These are phyloP conservation scores for Salvia hispanica DNA, from an alignment of 257 asterid species.

Conservation along the genomic window DNA sequence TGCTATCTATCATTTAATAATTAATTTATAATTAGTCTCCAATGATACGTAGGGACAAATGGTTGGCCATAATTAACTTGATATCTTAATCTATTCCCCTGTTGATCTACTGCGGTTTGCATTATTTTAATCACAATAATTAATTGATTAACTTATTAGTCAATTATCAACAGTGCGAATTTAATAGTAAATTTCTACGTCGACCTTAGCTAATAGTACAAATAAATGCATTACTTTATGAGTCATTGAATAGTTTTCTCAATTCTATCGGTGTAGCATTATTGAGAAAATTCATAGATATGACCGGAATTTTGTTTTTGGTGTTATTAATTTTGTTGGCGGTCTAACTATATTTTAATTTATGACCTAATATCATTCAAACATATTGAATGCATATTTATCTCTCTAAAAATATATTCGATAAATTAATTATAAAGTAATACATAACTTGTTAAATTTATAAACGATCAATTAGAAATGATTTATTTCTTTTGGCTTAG, in stretches of 20 bases:
- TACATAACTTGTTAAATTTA: not conserved
- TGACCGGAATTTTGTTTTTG: too few relatives aligned
- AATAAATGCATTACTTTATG: not conserved
- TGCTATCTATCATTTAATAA: slow-evolving; percentile 9
- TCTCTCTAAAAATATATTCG: not conserved
- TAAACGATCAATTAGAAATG: not conserved
- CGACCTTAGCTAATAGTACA: not conserved
- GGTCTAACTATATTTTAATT: not conserved
- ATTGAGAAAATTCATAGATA: not conserved
- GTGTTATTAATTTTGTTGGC: not conserved
- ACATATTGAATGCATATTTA: not conserved
- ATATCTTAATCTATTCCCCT: slow-evolving; percentile 27
- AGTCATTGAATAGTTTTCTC: not conserved
- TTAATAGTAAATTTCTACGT: not conserved
- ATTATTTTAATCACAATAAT: not conserved
- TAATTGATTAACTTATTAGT: not conserved
- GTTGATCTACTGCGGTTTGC: slow-evolving; percentile 15
- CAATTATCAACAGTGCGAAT: slow-evolving; percentile 2
- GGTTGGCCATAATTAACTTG: slow-evolving; percentile 33
- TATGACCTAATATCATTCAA: not conserved
- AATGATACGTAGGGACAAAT: not conserved
- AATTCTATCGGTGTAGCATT: slow-evolving; percentile 4
- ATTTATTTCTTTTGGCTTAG: not conserved
- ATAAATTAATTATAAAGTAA: not conserved
- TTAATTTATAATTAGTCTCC: not conserved